These are phyloP conservation scores for Pseudoperonospora humuli DNA, from an alignment of 352 stramenopile species.

Conservation along the genomic window DNA sequence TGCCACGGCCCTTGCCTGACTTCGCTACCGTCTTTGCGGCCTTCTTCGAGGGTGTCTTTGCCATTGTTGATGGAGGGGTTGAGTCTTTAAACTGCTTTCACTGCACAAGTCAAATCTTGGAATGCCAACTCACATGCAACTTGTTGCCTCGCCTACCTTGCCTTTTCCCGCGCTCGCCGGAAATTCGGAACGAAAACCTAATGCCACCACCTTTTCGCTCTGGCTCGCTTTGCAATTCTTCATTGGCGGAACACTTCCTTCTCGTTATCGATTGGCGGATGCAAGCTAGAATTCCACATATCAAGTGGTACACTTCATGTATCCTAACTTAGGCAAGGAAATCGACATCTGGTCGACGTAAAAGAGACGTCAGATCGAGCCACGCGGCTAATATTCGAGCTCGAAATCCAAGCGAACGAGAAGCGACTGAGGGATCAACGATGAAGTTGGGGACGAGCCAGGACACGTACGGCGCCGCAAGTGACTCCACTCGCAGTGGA, in stretches of 20 bases:
- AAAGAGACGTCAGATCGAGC: constrained; percentile 5
- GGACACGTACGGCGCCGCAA: constrained; percentile 36
- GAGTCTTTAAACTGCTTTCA: constrained; percentile 13
- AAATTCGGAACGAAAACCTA: too few relatives aligned
- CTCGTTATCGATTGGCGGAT: constrained; percentile 10
- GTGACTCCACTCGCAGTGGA: constrained; percentile 32
- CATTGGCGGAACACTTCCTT: constrained; percentile 21
- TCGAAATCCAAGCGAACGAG: constrained; percentile 14
- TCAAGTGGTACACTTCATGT: background rate
- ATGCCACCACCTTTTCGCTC: constrained; percentile 14
- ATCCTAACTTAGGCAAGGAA: background rate
- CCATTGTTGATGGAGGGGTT: constrained; percentile 51
- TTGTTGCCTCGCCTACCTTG: background rate
- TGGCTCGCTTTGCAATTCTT: constrained; percentile 11
- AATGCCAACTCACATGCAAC: too few relatives aligned
- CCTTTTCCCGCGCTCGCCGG: background rate
- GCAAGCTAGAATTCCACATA: too few relatives aligned
- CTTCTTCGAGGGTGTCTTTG: constrained; percentile 95
- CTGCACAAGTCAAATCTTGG: constrained; percentile 28
- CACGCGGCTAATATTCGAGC: constrained; percentile 24
- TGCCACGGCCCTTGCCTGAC: constrained; percentile 77
- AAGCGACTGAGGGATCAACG: constrained; percentile 18
- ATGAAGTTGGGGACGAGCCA: constrained; percentile 61
- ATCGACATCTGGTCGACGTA: background rate
- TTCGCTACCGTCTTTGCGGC: constrained; percentile 75